These are phyloP conservation scores for Didymella arachidicola DNA, from an alignment of 2,329 filamentous ascomycete species.

Conservation along the genomic window DNA sequence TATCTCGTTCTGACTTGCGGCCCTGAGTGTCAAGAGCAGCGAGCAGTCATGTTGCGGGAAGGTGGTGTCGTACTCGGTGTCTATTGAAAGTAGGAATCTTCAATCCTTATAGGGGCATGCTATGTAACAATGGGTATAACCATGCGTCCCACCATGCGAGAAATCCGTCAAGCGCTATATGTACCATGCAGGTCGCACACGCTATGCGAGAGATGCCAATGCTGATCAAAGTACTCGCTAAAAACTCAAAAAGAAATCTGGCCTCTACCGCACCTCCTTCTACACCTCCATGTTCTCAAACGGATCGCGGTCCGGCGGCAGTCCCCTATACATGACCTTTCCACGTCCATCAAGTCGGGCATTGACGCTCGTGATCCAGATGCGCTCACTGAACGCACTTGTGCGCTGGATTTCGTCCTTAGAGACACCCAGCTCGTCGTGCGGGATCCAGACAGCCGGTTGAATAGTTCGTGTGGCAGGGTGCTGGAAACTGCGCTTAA, in stretches of 20 bases:
- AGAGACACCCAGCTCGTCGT: slow-evolving; percentile 86
- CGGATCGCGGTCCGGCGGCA: slow-evolving; percentile 76
- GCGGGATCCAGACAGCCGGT: slow-evolving; percentile 92
- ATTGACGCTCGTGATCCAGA: slow-evolving; percentile 95
- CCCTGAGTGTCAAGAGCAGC: no score
- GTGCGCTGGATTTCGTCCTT: slow-evolving; percentile 89
- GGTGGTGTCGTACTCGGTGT: neutral
- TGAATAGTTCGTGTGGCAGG: slow-evolving; percentile 82
- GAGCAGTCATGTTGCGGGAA: neutral
- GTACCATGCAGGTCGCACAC: slow-evolving; percentile 15
- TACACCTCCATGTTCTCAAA: slow-evolving; percentile 52
- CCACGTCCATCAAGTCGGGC: slow-evolving; percentile 85
- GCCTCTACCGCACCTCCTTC: neutral
- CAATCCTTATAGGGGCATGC: neutral
- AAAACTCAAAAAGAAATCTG: slow-evolving; percentile 2
- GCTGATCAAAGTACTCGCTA: slow-evolving; percentile 11
- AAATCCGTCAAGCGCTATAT: slow-evolving; percentile 13
- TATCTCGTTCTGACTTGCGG: neutral
- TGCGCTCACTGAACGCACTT: slow-evolving; percentile 72
- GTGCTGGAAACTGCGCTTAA: slow-evolving; percentile 89
- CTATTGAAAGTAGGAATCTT: neutral
- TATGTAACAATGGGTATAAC: neutral
- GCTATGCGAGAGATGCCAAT: slow-evolving; percentile 14
- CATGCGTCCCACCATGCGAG: neutral
- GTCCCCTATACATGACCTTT: slow-evolving; percentile 81